phyloP scores from a whole-genome alignment of 2,329 filamentous ascomycete species.

The Hypomyces perniciosus region DNA sequence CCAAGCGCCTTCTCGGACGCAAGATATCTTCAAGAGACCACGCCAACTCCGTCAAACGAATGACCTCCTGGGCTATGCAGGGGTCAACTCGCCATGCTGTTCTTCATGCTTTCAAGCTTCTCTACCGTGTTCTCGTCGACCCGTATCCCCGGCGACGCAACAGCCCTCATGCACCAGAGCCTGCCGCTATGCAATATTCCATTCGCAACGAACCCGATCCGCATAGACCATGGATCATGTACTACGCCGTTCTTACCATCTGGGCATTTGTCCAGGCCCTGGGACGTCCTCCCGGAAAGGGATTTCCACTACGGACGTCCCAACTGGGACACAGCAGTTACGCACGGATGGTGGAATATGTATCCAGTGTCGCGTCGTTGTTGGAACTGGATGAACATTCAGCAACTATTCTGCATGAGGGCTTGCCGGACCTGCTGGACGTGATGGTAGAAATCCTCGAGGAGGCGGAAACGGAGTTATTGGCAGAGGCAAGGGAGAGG shows the following conservation, averaged over 20 bases:
- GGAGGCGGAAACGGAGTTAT: slow-evolving; percentile 55
- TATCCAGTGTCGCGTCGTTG: slow-evolving; percentile 61
- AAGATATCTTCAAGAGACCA: slow-evolving; percentile 73
- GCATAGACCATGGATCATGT: slow-evolving; percentile 85
- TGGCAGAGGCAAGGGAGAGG: slow-evolving; percentile 69
- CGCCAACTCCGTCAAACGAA: slow-evolving; percentile 63
- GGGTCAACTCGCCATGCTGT: slow-evolving; percentile 73
- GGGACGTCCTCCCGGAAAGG: slow-evolving; percentile 48
- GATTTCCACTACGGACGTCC: slow-evolving; percentile 41
- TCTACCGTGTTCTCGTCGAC: slow-evolving; percentile 66
- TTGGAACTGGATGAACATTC: slow-evolving; percentile 65
- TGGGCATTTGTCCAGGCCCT: slow-evolving; percentile 83
- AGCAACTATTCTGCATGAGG: slow-evolving; percentile 56
- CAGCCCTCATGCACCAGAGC: slow-evolving; percentile 20
- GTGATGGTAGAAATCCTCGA: slow-evolving; percentile 36
- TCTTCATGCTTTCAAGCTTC: slow-evolving; percentile 76
- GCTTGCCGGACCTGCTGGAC: slow-evolving; percentile 41
- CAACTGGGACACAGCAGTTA: slow-evolving; percentile 31
- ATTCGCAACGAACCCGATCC: slow-evolving; percentile 73
- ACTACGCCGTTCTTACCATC: slow-evolving; percentile 77
- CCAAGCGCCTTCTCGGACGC: slow-evolving; percentile 68
- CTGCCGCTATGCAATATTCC: slow-evolving; percentile 52
- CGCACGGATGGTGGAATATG: slow-evolving; percentile 35
- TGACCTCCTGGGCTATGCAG: slow-evolving; percentile 73
- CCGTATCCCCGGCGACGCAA: slow-evolving; percentile 32